phyloP scores from a whole-genome alignment of 306 rosid species.

The Adenanthera pavonina region DNA sequence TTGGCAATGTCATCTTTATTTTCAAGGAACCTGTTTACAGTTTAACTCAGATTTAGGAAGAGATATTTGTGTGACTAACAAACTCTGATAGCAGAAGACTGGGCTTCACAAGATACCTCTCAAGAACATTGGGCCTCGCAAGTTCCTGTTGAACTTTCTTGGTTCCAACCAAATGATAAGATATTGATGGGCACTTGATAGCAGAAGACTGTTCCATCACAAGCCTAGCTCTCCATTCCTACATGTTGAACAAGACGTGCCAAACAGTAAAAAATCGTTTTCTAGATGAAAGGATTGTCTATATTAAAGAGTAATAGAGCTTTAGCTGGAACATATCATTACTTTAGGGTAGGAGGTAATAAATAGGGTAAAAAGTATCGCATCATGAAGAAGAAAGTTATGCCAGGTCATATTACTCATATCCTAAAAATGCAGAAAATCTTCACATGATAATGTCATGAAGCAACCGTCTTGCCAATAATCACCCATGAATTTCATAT shows the following conservation, averaged over 20 bases:
- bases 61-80: constrained; percentile 9
- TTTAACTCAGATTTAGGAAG: background rate
- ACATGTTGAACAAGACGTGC: constrained; percentile 21
- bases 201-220: constrained; percentile 92
- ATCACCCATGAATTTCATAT: background rate
- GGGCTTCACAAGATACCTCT: constrained; percentile 62
- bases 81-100: background rate
- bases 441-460: background rate
- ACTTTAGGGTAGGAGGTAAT: constrained; percentile 12
- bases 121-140: constrained; percentile 86
- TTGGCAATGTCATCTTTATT: constrained; percentile 78
- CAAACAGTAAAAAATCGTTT: background rate
- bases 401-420: background rate
- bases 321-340: background rate
- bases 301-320: too few species aligned
- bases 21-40: constrained; percentile 76
- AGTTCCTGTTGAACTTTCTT: constrained; percentile 98
- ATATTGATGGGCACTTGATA: constrained; percentile 91
- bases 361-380: constrained; percentile 2
- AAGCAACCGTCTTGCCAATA: background rate
- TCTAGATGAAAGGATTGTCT: background rate
- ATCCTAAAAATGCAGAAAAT: background rate
- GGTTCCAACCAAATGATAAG: constrained; percentile 91
- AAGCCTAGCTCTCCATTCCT: constrained; percentile 97
- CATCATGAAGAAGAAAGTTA: constrained; percentile 1